phyloP scores from a whole-genome alignment of 345 rosid species.

The Camelina neglecta region DNA sequence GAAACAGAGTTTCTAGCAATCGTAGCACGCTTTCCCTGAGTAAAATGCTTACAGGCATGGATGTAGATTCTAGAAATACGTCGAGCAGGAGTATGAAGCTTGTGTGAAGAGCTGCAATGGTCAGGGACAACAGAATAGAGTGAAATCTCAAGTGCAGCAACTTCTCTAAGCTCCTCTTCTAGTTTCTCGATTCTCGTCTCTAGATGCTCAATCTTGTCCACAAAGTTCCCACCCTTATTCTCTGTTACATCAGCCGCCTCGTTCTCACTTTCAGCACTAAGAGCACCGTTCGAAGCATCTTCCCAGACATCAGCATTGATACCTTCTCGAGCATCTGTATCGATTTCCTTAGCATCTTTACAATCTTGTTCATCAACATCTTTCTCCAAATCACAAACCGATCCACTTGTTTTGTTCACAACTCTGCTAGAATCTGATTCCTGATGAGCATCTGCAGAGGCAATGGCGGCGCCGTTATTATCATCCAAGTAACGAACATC shows the following conservation, averaged over 20 bases:
- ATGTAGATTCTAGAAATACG: slow-evolving; percentile 90
- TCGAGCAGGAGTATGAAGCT: slow-evolving; percentile 93
- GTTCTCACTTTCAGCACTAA: slow-evolving; percentile 61
- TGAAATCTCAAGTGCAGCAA: slow-evolving; percentile 92
- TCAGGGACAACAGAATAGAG: slow-evolving; percentile 89
- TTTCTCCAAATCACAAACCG: slow-evolving; percentile 42
- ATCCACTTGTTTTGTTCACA: slow-evolving; percentile 40
- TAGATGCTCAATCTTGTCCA: slow-evolving; percentile 63
- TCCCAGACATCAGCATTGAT: slow-evolving; percentile 51
- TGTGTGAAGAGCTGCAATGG: slow-evolving; percentile 89
- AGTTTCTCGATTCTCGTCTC: slow-evolving; percentile 81
- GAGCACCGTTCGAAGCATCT: slow-evolving; percentile 64
- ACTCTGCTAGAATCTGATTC: slow-evolving; percentile 57
- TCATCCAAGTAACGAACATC: slow-evolving; percentile 73
- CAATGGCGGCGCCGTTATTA: slow-evolving; percentile 47
- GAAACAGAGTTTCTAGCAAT: slow-evolving; percentile 82
- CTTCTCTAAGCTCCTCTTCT: slow-evolving; percentile 95
- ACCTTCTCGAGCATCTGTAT: slow-evolving; percentile 32
- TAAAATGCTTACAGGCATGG: slow-evolving; percentile 87
- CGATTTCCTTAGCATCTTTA: slow-evolving; percentile 48
- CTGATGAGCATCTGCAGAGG: slow-evolving; percentile 50
- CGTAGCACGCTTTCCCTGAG: slow-evolving; percentile 68
- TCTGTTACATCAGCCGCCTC: slow-evolving; percentile 68
- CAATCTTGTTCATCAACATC: slow-evolving; percentile 47
- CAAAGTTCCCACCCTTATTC: slow-evolving; percentile 45